Percentiles rank a stretch among this genome's conserved stretches.
phyloP scores from a whole-genome alignment of 805 yeast species.

The Scheffersomyces coipomensis region DNA sequence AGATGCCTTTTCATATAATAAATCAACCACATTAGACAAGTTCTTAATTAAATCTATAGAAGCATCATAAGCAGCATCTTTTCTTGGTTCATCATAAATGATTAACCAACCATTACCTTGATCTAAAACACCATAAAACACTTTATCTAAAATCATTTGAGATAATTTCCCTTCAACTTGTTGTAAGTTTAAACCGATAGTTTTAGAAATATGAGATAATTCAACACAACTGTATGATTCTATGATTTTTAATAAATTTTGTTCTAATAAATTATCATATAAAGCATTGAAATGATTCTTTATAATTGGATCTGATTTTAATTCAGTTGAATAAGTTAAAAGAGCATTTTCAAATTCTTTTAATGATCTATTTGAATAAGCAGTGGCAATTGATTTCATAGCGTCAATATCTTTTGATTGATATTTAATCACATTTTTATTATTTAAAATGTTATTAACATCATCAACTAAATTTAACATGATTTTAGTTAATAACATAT shows the following conservation, averaged over 20 bases:
- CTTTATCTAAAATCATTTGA: slow-evolving; percentile 94
- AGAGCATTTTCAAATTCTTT: slow-evolving; percentile 88
- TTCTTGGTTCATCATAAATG: slow-evolving; percentile 83
- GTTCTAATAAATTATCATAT: slow-evolving; percentile 90
- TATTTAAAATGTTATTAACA: slow-evolving; percentile 70
- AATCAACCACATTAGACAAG: slow-evolving; percentile 84
- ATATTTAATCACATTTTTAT: slow-evolving; percentile 67
- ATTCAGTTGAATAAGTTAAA: slow-evolving; percentile 65
- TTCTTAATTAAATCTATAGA: slow-evolving; percentile 84
- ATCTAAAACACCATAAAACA: slow-evolving; percentile 94
- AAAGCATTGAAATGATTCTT: slow-evolving; percentile 89
- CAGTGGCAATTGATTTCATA: slow-evolving; percentile 88
- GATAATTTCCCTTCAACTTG: slow-evolving; percentile 93
- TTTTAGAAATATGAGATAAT: slow-evolving; percentile 79
- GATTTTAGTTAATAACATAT: slow-evolving; percentile 88
- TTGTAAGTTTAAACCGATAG: slow-evolving; percentile 81
- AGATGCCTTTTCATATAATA: slow-evolving; percentile 91
- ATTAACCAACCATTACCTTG: slow-evolving; percentile 98
- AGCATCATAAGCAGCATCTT: slow-evolving; percentile 85
- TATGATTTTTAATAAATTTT: slow-evolving; percentile 88
- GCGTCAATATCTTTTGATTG: slow-evolving; percentile 89
- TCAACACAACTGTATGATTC: slow-evolving; percentile 98
- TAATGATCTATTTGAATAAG: slow-evolving; percentile 85
- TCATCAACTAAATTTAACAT: slow-evolving; percentile 89
- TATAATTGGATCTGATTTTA: slow-evolving; percentile 82